Evolutionary conservation across 2,329 filamentous ascomycete species (phyloP), one percentile per base, ranked within the genome.

Genomic region (Magnaporthiopsis poae): DNA sequence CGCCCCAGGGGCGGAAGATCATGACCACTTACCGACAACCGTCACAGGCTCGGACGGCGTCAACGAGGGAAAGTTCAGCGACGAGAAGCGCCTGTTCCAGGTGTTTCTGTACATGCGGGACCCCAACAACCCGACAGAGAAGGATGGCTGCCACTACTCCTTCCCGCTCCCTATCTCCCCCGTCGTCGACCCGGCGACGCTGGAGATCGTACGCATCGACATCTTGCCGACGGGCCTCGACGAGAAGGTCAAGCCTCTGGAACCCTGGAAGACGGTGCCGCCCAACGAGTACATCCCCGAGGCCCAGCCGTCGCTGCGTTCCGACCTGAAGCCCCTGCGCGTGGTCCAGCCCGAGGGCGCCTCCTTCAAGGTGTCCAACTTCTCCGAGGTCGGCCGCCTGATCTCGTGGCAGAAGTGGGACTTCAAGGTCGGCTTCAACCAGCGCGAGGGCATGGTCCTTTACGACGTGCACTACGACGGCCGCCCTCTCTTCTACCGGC

Each of bases 391-490:
- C 86, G 77, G 83, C 71, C 79, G 79, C 64, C 74, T 77, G 25
- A 71, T 86, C 8, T 75, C 80, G 66, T 88, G 86, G 86, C 85
- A 88, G 73, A 87, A 89, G 71, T 91, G 88, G 88, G 80, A 83
- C 1, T 87, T 92, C 77, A 80, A 88, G 15, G 81, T 92, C 2
- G 84, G 84, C 52, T 90, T 89, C 78, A 91, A 88, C 74, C 82
- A 84, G 61, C 82, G 89, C 2, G 90, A 92, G 74, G 89, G 89
- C 9, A 84, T 86, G 11, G 88, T 89, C 2, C 79, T 92, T 3
- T 88, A 91, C 72, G 88, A 91, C 70, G 77, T 92, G 25, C 82
- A 82, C 72, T 92, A 89, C 72, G 86, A 89, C 70, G 82, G 82
- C 52, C 81, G 87, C 27, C 86, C 84, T 60, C 78, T 91, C 39